Percentiles rank a stretch among this genome's conserved stretches.
phyloP scores from a whole-genome alignment of 2,329 filamentous ascomycete genomes.

The Aspergillus arachidicola region DNA sequence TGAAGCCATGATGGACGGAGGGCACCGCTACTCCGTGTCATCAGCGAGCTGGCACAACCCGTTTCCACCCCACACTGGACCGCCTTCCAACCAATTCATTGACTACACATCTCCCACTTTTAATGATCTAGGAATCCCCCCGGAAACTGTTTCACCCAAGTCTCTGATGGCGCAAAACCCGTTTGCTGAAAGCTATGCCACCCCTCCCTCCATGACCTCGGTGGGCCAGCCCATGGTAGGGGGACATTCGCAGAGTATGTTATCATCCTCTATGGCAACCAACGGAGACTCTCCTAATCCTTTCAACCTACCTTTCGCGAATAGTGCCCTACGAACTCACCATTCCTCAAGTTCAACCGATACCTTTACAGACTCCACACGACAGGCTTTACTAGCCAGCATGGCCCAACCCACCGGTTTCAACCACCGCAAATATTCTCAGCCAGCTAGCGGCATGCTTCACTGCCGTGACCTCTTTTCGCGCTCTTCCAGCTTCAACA shows the following conservation, averaged over 20 bases:
- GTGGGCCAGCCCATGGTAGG: constrained; percentile 73
- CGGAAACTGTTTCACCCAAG: constrained; percentile 76
- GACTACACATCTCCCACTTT: constrained; percentile 76
- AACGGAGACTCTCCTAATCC: constrained; percentile 50
- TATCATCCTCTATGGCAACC: constrained; percentile 48
- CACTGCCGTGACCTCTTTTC: constrained; percentile 40
- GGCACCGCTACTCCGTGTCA: constrained; percentile 60
- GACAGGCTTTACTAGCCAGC: constrained; percentile 64
- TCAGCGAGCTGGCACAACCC: constrained; percentile 68
- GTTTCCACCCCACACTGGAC: constrained; percentile 69
- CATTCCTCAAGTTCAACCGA: constrained; percentile 64
- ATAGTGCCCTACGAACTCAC: constrained; percentile 65
- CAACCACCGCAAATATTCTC: constrained; percentile 62
- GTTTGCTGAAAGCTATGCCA: constrained; percentile 72
- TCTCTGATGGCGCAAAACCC: constrained; percentile 70
- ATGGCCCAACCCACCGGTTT: constrained; percentile 62
- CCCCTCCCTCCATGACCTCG: constrained; percentile 73
- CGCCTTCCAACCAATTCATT: constrained; percentile 69
- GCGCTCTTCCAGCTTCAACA: constrained; percentile 39
- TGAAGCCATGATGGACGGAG: constrained; percentile 85
- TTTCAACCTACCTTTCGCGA: constrained; percentile 52
- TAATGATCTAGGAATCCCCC: constrained; percentile 71
- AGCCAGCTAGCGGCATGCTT: constrained; percentile 57
- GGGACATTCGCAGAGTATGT: constrained; percentile 59
- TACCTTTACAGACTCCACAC: constrained; percentile 67